Evolutionary conservation across 208 protist genomes (phyloP), one percentile per base, ranked within the genome.

Genomic region (Leishmania guyanensis): DNA sequence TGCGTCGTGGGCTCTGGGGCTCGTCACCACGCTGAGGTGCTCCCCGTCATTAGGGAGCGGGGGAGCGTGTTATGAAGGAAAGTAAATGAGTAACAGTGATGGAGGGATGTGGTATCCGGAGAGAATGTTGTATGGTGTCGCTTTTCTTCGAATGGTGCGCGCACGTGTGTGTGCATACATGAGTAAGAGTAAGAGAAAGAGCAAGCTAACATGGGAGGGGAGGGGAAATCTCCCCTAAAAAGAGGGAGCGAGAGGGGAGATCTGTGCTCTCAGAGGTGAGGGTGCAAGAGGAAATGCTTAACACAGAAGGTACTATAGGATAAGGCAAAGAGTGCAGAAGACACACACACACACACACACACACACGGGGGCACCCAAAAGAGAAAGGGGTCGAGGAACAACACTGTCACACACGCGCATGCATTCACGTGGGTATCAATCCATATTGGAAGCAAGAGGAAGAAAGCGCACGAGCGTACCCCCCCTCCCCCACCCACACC

Each of bases 301-400:
- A 46, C 43, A 46, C 43, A 46, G 43, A 46, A 46, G 43, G 43
- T 46, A 46, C 43, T 6, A 46, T 46, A 46, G 43, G 43, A 46
- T 46, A 46, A 9, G 43, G 43, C 43, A 46, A 3, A 46, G 43
- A 6, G 43, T 46, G 43, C 43, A 46, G 43, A 4, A 46, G 4
- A 46, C 43, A 39, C 64, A 29, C 68, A 66, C 43, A 69, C 74
- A 79, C 65, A 78, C 53, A 64, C 26, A 56, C 12, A 22, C 12
- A 10, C n/a, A 46, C 14, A 10, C 56, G 29, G 4, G 20, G 56
- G 22, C 22, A 26, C 22, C 22, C 20, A n/a, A 26, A 26, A 62
- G 56, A 62, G 56, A 62, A 62, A 62, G 56, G 22, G 56, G 22
- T 16, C 12, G 33, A 14, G 10, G 33, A 17, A 48, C 26, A 64